Conservation (phyloP, 768 basidiomycete genomes). For the Rhodotorula paludigena region DNA sequence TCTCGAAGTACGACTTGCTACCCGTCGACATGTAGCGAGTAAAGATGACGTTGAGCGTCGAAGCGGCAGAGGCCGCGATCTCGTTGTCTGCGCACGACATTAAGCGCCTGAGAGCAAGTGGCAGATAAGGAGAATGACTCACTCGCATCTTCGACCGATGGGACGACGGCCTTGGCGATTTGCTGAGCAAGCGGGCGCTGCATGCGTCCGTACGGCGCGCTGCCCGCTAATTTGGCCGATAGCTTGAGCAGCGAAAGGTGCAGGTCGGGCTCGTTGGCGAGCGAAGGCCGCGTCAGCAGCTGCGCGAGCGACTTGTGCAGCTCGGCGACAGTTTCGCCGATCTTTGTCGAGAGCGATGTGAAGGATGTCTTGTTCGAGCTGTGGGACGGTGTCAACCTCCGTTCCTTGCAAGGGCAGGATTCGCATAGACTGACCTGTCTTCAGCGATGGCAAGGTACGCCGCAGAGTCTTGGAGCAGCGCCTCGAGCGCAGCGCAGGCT, state of each 20-base stretch:
- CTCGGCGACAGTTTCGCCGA: conserved; percentile 30
- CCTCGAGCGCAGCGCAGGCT: conserved; percentile 15
- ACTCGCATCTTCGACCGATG: not conserved
- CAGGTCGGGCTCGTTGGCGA: not conserved
- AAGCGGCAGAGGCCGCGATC: no score
- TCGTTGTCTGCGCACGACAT: no score
- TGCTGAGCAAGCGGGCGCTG: conserved; percentile 9
- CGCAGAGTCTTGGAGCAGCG: conserved; percentile 12
- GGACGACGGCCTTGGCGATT: not conserved
- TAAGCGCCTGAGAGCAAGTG: no score
- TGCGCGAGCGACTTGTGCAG: conserved; percentile 15
- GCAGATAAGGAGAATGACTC: not conserved
- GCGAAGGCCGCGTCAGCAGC: not conserved
- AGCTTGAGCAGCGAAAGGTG: conserved; percentile 3
- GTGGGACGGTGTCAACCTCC: not conserved
- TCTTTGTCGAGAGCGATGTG: conserved; percentile 28
- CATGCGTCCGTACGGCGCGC: conserved; percentile 27
- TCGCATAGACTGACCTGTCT: conserved; percentile 32
- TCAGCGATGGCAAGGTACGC: conserved; percentile 26
- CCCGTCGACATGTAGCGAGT: no score
- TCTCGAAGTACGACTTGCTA: no score
- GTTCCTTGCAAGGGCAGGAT: no score
- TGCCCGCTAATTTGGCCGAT: conserved; percentile 1
- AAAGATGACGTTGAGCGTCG: no score
- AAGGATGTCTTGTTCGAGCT: conserved; percentile 31